These are phyloP conservation scores for Aspergillus amoenus DNA, from an alignment of 2,329 filamentous ascomycete species.

Conservation along the genomic window DNA sequence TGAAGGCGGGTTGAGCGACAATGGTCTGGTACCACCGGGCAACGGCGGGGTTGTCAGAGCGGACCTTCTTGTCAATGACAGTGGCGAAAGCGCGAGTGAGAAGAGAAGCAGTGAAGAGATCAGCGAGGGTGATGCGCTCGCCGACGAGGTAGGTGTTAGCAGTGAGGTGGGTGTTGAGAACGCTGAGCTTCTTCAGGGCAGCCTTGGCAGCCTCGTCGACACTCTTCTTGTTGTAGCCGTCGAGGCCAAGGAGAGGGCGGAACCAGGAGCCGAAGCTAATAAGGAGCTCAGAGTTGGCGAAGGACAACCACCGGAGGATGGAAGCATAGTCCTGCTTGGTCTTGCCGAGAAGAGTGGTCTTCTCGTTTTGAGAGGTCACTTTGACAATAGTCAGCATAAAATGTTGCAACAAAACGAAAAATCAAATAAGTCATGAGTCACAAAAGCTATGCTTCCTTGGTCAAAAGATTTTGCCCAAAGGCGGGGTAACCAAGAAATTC, in stretches of 20 bases:
- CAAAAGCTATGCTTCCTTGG: conserved; percentile 11
- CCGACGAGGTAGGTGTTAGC: conserved; percentile 96
- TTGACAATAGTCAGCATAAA: conserved; percentile 25
- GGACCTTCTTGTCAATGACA: conserved; percentile 92
- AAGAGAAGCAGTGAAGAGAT: conserved; percentile 79
- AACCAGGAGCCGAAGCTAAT: conserved; percentile 74
- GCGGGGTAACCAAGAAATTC: conserved; percentile 64
- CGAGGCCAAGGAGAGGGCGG: conserved; percentile 77
- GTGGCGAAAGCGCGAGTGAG: conserved; percentile 85
- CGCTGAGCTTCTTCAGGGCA: conserved; percentile 65
- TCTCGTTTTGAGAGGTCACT: conserved; percentile 99
- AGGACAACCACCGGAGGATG: conserved; percentile 98
- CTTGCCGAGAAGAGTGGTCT: conserved; percentile 98
- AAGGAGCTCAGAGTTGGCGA: conserved; percentile 86
- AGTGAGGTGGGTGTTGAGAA: conserved; percentile 83
- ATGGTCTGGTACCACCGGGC: conserved; percentile 95
- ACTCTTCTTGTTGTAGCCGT: conserved; percentile 96
- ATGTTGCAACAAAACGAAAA: conserved; percentile 14
- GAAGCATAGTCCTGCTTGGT: conserved; percentile 99
- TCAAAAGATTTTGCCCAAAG: conserved; percentile 22
- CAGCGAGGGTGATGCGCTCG: conserved; percentile 95
- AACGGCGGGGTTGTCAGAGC: conserved; percentile 76
- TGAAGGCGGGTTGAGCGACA: conserved; percentile 88
- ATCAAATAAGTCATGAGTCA: conserved; percentile 12
- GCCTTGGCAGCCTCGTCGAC: conserved; percentile 77